Conservation (phyloP, 331 rosid species). For the Quercus lobata region DNA sequence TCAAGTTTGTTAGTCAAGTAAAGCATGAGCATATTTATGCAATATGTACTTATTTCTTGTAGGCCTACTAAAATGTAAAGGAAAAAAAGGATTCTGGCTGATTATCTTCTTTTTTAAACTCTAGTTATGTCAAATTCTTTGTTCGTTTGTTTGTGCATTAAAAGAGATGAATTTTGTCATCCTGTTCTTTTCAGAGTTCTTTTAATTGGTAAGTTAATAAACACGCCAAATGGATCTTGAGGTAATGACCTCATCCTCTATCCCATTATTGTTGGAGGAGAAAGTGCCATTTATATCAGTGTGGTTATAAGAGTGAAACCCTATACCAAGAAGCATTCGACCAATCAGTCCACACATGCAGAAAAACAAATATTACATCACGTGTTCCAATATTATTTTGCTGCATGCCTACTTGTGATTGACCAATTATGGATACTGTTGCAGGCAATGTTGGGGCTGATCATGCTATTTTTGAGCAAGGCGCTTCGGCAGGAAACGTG, state of each 20-base stretch:
- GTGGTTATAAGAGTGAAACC: neutral
- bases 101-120: neutral
- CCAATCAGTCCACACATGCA: no score
- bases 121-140: neutral
- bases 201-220: no score
- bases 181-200: no score
- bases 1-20: no score
- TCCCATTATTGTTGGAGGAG: no score
- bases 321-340: neutral
- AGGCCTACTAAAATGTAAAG: no score
- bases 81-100: neutral
- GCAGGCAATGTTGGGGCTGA: conserved; percentile 95
- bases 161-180: neutral
- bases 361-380: neutral
- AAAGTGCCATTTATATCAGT: neutral
- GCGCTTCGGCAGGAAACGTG: conserved; percentile 95
- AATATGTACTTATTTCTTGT: no score
- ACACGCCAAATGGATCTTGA: no score
- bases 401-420: neutral
- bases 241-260: no score
- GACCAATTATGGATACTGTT: conserved; percentile 7
- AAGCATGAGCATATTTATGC: no score
- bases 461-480: conserved; percentile 93
- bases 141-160: neutral
- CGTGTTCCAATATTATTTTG: neutral